Evolutionary conservation across 2,329 filamentous ascomycete species (phyloP).

Genomic region (Piedraia hortae): DNA sequence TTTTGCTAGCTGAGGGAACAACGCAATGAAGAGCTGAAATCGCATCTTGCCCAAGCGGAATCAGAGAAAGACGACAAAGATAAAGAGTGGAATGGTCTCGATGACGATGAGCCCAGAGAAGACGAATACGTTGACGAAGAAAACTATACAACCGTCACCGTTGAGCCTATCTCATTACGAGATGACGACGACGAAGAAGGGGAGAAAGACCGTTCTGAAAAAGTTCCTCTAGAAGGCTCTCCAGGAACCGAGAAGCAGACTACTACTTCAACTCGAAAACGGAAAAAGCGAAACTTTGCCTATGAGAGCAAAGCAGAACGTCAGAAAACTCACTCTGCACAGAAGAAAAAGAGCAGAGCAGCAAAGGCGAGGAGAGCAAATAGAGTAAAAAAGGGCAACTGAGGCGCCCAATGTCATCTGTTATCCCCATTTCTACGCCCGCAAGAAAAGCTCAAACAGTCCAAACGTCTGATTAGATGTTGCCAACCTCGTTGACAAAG

Average conservation of each 20-base stretch:
- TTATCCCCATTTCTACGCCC: no score
- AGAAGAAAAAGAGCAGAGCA: slow-evolving; percentile 44
- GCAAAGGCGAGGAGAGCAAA: slow-evolving; percentile 21
- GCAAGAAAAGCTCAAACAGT: no score
- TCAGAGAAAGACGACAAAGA: slow-evolving; percentile 6
- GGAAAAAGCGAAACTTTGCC: slow-evolving; percentile 68
- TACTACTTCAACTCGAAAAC: no score
- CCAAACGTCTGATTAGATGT: no score
- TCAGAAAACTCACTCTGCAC: slow-evolving; percentile 29
- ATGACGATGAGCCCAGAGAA: slow-evolving; percentile 18
- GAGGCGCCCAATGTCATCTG: no score
- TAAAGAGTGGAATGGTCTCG: slow-evolving; percentile 1
- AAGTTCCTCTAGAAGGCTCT: no score
- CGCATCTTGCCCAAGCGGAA: slow-evolving; percentile 8
- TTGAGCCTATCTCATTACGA: slow-evolving; percentile 43
- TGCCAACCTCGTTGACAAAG: slow-evolving; percentile 74
- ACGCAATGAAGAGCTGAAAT: no score
- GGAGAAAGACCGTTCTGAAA: slow-evolving; percentile 4
- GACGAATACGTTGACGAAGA: slow-evolving; percentile 94
- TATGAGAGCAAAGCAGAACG: slow-evolving; percentile 78
- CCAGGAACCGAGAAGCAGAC: no score
- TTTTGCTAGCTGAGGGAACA: no score
- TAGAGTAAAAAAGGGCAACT: background rate
- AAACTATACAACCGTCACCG: slow-evolving; percentile 78
- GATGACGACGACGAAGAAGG: slow-evolving; percentile 13